A percentile compares a stretch with the other conserved stretches of the same genome.
Evolutionary conservation across 495 filamentous ascomycete genomes (phyloP).

Genomic region (Opeltia flavorubescens): DNA sequence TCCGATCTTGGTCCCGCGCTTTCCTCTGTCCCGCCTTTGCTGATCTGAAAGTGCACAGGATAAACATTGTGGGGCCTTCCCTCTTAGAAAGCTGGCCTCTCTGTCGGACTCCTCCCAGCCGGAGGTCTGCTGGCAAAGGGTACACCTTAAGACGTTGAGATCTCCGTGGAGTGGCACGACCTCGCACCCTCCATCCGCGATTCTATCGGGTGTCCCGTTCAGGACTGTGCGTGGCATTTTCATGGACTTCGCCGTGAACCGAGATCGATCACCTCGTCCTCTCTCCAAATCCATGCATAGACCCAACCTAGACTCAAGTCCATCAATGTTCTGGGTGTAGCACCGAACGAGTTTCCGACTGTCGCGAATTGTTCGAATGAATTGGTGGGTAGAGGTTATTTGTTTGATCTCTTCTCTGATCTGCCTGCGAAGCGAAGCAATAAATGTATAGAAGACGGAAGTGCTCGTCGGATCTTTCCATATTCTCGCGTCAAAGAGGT

Average conservation of each 20-base stretch:
- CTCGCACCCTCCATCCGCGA: slow-evolving; percentile 33
- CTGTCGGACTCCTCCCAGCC: slow-evolving; percentile 41
- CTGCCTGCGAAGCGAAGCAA: slow-evolving; percentile 44
- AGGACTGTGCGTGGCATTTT: slow-evolving; percentile 5
- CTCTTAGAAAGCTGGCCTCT: slow-evolving; percentile 26
- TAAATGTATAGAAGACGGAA: slow-evolving; percentile 53
- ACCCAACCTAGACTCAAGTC: slow-evolving; percentile 50
- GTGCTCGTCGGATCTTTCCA: slow-evolving; percentile 50
- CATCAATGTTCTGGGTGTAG: slow-evolving; percentile 63
- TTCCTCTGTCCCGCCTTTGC: slow-evolving; percentile 42
- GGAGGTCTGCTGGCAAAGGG: slow-evolving; percentile 41
- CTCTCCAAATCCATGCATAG: slow-evolving; percentile 32
- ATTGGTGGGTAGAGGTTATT: slow-evolving; percentile 47
- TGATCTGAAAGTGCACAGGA: slow-evolving; percentile 41
- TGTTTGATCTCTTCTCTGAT: slow-evolving; percentile 32
- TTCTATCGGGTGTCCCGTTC: slow-evolving; percentile 9
- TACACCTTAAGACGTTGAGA: slow-evolving; percentile 44
- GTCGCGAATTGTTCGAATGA: slow-evolving; percentile 47
- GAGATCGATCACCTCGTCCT: slow-evolving; percentile 39
- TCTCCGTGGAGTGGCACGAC: slow-evolving; percentile 56
- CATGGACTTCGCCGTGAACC: slow-evolving; percentile 18
- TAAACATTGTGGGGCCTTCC: slow-evolving; percentile 48
- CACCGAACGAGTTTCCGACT: slow-evolving; percentile 46
- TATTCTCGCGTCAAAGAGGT: slow-evolving; percentile 51
- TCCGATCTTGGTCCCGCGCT: slow-evolving; percentile 47